A percentile compares a stretch with the other conserved stretches of the same genome.
phyloP scores from a whole-genome alignment of 768 basidiomycete genomes.

The Termitomyces titanicus region DNA sequence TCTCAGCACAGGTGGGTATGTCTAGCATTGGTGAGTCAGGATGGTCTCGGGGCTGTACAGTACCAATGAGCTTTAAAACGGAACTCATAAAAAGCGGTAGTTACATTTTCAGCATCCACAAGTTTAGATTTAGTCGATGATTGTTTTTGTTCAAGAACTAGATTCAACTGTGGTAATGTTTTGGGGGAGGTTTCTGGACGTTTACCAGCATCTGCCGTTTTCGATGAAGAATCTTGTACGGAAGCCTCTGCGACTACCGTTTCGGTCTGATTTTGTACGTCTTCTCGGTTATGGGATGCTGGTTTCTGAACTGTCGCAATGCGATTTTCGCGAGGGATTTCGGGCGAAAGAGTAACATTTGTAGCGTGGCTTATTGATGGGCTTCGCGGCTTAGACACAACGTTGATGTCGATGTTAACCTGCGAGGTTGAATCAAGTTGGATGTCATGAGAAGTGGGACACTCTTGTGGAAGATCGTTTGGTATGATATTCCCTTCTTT shows the following conservation, averaged over 20 bases:
- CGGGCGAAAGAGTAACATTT: background rate
- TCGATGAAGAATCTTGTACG: background rate
- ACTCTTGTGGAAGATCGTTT: background rate
- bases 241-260: background rate
- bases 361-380: background rate
- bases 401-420: background rate
- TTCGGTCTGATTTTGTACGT: background rate
- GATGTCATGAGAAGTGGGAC: background rate
- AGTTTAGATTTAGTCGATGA: background rate
- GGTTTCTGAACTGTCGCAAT: background rate
- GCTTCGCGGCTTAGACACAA: background rate
- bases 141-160: background rate
- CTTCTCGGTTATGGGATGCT: background rate
- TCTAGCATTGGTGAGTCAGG: background rate
- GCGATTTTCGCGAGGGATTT: background rate
- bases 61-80: background rate
- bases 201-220: background rate
- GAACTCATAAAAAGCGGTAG: background rate
- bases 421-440: background rate
- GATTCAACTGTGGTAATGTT: background rate
- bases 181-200: background rate
- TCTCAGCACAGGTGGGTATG: background rate
- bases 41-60: background rate
- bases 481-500: background rate
- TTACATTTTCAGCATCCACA: background rate